phyloP scores from a whole-genome alignment of 1,284 basidiomycete species.

The Cerrena zonata region DNA sequence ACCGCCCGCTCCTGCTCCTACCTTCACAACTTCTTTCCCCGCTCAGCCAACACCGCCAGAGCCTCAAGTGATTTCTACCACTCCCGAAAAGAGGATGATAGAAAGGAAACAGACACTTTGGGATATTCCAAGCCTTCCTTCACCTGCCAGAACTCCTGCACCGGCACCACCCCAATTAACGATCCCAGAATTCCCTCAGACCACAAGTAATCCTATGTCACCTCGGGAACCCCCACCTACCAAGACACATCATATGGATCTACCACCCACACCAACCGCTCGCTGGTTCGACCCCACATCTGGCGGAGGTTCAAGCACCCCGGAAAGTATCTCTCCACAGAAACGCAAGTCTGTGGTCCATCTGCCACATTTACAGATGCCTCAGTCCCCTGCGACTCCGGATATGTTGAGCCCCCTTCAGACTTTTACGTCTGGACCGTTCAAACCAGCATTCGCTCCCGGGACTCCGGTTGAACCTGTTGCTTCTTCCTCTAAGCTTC shows the following conservation, averaged over 20 bases:
- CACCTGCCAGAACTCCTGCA: constrained; percentile 1
- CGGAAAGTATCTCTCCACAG: constrained; percentile 11
- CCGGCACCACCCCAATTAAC: background rate
- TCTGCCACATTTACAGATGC: constrained; percentile 24
- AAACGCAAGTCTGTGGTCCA: constrained; percentile 24
- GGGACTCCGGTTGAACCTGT: background rate
- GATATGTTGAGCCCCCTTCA: constrained; percentile 32
- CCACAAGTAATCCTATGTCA: constrained; percentile 9
- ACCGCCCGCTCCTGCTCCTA: constrained; percentile 5
- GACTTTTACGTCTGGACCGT: constrained; percentile 16
- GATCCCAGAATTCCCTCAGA: background rate
- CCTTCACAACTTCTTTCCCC: background rate
- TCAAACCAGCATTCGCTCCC: background rate
- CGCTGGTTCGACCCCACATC: constrained; percentile 27
- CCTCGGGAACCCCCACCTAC: constrained; percentile 23
- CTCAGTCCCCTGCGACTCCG: constrained; percentile 8
- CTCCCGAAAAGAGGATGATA: constrained; percentile 15
- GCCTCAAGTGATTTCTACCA: background rate
- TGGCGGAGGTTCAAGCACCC: constrained; percentile 7
- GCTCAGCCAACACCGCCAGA: background rate
- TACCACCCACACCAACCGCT: constrained; percentile 28
- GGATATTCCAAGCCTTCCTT: constrained; percentile 21
- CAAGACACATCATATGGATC: constrained; percentile 17
- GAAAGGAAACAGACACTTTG: constrained; percentile 25
- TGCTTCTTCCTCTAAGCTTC: background rate